Evolutionary conservation across 139 green algal genomes (phyloP).

Genomic region (Coelastrella sp.): DNA sequence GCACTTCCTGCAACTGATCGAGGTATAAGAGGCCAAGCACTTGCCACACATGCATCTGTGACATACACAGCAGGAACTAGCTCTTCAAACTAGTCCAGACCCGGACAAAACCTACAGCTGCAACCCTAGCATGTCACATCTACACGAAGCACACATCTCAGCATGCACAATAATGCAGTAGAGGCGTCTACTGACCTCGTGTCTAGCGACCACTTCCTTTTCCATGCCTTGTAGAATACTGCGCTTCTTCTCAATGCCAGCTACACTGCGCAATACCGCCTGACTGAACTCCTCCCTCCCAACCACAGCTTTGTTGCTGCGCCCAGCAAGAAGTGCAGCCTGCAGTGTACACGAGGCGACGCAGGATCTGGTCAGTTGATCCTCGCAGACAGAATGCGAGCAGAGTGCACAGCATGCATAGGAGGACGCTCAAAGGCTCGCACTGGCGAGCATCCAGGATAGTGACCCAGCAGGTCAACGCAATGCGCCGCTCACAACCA

Average conservation of each 20-base stretch:
- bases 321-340: slow-evolving; percentile 76
- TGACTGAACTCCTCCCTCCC: slow-evolving; percentile 80
- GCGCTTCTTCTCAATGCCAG: slow-evolving; percentile 96
- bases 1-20: no score
- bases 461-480: no score
- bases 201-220: slow-evolving; percentile 88
- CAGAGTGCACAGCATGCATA: not conserved
- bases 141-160: not conserved
- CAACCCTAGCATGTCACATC: no score
- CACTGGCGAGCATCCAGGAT: no score
- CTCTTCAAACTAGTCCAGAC: not conserved
- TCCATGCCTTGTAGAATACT: slow-evolving; percentile 80
- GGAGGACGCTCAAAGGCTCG: no score
- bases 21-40: no score
- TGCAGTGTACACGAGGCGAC: not conserved
- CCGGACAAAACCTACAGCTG: no score
- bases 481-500: no score
- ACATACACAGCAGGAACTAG: not conserved
- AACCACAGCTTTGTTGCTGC: slow-evolving; percentile 61
- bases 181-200: slow-evolving; percentile 76
- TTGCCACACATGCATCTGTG: no score
- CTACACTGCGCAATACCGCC: slow-evolving; percentile 83
- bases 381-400: not conserved
- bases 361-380: not conserved
- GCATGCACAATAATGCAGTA: not conserved